Evolutionary conservation across 2,329 filamentous ascomycete genomes (phyloP).

Genomic region (Rachicladosporium sp.): DNA sequence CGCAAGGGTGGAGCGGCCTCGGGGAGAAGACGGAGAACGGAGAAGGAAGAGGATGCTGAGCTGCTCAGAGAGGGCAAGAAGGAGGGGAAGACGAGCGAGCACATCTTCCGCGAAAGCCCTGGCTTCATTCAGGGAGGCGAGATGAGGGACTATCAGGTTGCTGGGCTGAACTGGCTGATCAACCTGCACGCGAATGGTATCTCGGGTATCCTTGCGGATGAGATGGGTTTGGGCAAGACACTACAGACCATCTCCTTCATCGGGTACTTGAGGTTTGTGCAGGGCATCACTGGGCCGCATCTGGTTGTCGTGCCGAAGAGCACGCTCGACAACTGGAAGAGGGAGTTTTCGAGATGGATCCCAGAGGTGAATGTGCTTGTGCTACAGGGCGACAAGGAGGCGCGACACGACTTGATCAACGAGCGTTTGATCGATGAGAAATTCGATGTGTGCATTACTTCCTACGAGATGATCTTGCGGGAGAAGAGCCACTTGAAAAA

Average conservation of each 20-base stretch:
- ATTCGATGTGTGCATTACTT: constrained; percentile 96
- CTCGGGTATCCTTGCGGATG: constrained; percentile 91
- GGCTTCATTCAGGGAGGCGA: constrained; percentile 66
- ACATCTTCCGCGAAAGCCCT: constrained; percentile 87
- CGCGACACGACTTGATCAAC: constrained; percentile 76
- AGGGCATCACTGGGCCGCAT: constrained; percentile 82
- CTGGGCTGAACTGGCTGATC: constrained; percentile 93
- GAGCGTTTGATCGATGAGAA: constrained; percentile 82
- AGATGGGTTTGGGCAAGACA: constrained; percentile 98
- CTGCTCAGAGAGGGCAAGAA: constrained; percentile 73
- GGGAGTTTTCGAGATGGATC: constrained; percentile 88
- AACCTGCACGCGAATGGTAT: constrained; percentile 98
- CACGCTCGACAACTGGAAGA: constrained; percentile 95
- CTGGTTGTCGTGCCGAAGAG: constrained; percentile 90
- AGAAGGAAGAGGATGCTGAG: constrained; percentile 96
- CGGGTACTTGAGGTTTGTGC: constrained; percentile 83
- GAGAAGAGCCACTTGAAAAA: constrained; percentile 94
- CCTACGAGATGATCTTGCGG: constrained; percentile 96
- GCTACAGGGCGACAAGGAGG: constrained; percentile 88
- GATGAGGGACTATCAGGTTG: constrained; percentile 95
- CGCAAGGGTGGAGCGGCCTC: constrained; percentile 75
- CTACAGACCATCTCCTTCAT: constrained; percentile 94
- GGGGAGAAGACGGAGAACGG: constrained; percentile 73
- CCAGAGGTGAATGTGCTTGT: constrained; percentile 91
- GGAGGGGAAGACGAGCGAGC: constrained; percentile 65